Base-by-base conservation (phyloP, 495 filamentous ascomycete species). In the Acidiella bohemica region DNA sequence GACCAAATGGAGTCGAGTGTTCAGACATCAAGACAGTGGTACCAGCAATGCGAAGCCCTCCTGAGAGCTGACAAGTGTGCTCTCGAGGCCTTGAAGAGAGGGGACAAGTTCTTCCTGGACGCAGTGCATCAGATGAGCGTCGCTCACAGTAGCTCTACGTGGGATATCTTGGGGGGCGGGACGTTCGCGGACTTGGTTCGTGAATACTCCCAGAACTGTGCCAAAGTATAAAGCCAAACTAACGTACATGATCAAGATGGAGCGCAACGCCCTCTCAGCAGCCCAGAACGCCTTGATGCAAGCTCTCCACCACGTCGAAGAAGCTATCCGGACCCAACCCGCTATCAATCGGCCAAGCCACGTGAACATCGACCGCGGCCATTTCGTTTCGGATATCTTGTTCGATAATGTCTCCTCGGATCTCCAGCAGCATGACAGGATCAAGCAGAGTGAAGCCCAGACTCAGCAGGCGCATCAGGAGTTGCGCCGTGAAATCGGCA, bases 361-460 rank as follows among this genome's bases (percentile, higher is more conserved):
- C 0, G 52, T 59, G 32, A 29, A 39, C 9, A 62, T 68, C 33
- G 56, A 56, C 2, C 46, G 57, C 13, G 59, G 59, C 7, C 56
- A 53, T 36, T 44, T 67, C 22, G 48, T 67, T 48, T 46, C 54
- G 14, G 64, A 68, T 41, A 47, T 68, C 1, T 46, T 68, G 19
- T 70, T 68, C 39, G 62, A 69, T 46, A 67, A 67, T 32, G 55
- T 68, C 32, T 66, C 65, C 42, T 56, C 54, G 10, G 63, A 69
- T 48, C 60, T 66, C 58, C 54, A 46, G 5, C 61, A 65, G 40
- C 61, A 67, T 27, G 59, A 66, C 4, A 53, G 61, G 48, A 66
- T 71, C 51, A 61, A 66, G 43, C 47, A 55, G 25, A 61, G 58
- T 12, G 39, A 38, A 11, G 26, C 18, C 17, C 44, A 55, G 46